A percentile compares a stretch with the other conserved stretches of the same genome.
Conservation (phyloP, 371 early-diverging fungal genomes). For the Smittium mucronatum region DNA sequence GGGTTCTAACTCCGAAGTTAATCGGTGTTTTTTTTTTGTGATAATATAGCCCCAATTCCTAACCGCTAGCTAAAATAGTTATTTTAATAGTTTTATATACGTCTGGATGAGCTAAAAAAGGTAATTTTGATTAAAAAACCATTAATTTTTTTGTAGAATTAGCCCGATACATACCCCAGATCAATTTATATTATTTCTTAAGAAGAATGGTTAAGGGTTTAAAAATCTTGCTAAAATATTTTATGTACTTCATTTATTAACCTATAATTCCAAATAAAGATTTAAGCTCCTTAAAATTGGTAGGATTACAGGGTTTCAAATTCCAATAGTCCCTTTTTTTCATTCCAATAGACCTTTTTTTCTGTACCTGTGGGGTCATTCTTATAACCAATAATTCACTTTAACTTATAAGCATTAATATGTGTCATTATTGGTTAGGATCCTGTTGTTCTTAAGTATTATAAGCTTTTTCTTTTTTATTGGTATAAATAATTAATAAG, state of each 20-base stretch:
- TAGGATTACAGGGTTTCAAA: constrained; percentile 8
- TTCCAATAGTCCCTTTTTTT: too few species aligned
- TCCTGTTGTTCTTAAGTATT: too few species aligned
- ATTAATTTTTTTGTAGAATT: neutral
- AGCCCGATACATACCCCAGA: constrained; percentile 1
- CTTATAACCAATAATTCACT: too few species aligned
- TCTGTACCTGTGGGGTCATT: too few species aligned
- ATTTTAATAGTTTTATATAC: neutral
- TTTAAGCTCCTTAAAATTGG: neutral
- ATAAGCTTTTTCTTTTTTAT: too few species aligned
- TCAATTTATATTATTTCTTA: neutral
- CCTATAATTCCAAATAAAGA: constrained; percentile 11
- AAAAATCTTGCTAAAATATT: neutral
- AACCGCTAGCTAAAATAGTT: neutral
- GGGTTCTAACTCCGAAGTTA: neutral
- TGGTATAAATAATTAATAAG: too few species aligned
- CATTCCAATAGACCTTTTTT: too few species aligned
- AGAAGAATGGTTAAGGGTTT: constrained; percentile 5
- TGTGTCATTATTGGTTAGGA: too few species aligned
- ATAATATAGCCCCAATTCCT: constrained; percentile 1
- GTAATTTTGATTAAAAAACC: neutral
- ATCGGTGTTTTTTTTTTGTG: neutral
- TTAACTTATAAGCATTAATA: too few species aligned
- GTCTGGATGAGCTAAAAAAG: constrained; percentile 5
- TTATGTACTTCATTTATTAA: constrained; percentile 10